These are phyloP conservation scores for Beauveria sp. DNA, from an alignment of 2,329 filamentous ascomycete genomes.

Conservation along the genomic window DNA sequence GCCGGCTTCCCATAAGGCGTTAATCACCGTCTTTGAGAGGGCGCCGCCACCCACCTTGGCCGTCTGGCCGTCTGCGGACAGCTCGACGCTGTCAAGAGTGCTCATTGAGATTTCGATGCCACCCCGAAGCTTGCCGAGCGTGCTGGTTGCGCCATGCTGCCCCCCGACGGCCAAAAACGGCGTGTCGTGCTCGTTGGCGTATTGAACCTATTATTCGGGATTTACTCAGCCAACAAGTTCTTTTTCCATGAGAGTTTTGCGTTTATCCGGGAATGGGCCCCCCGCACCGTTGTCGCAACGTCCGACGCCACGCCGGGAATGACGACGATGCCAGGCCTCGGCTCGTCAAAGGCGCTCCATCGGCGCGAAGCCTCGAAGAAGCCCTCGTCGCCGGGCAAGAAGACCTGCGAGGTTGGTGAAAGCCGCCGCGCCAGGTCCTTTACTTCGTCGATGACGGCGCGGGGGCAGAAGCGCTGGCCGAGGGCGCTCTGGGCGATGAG, in stretches of 20 bases:
- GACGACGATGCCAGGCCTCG: neutral
- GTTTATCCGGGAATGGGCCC: too few species aligned
- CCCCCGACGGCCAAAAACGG: constrained; percentile 48
- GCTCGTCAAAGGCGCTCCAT: constrained; percentile 5
- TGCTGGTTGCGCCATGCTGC: constrained; percentile 43
- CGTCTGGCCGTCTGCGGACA: constrained; percentile 34
- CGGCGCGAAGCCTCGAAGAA: neutral
- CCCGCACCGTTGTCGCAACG: constrained; percentile 5
- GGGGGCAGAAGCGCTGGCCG: neutral
- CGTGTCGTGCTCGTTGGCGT: constrained; percentile 35
- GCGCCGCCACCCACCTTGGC: constrained; percentile 43
- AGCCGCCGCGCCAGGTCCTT: neutral
- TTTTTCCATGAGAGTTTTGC: too few species aligned
- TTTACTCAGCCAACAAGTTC: neutral
- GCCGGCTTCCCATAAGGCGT: constrained; percentile 40
- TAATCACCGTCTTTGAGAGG: constrained; percentile 36
- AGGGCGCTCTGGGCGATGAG: neutral
- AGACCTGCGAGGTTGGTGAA: neutral
- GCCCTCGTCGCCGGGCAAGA: neutral
- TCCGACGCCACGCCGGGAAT: neutral
- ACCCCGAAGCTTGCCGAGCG: constrained; percentile 37
- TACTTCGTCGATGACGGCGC: neutral
- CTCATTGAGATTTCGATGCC: constrained; percentile 44
- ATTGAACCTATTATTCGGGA: constrained; percentile 23
- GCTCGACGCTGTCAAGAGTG: constrained; percentile 33